Evolutionary conservation across 441 rosid species (phyloP).

Genomic region (Adansonia madagascariensis): DNA sequence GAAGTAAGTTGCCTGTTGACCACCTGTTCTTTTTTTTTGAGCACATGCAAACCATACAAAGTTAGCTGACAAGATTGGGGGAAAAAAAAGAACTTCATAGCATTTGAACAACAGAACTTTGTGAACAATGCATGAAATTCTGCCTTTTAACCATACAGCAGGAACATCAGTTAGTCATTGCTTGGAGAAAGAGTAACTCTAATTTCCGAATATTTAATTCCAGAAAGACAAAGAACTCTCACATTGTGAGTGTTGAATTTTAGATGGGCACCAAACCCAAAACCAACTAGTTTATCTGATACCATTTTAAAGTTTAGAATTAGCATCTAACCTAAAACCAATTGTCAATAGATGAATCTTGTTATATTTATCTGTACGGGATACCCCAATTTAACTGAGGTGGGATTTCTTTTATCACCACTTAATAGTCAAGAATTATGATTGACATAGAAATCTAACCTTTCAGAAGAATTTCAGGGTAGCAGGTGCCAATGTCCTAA

Average conservation of each 20-base stretch:
- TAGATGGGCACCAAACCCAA: not conserved
- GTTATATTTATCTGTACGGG: not conserved
- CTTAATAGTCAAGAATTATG: not conserved
- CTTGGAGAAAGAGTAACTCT: not conserved
- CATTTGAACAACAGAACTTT: not conserved
- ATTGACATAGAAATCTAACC: not conserved
- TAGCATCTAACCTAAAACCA: not conserved
- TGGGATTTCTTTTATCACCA: not conserved
- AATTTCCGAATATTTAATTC: not conserved
- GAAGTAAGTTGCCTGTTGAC: conserved; percentile 47
- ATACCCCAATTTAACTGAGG: not conserved
- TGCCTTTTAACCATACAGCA: not conserved
- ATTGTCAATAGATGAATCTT: not conserved
- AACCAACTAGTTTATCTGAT: not conserved
- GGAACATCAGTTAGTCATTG: not conserved
- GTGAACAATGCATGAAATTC: not conserved
- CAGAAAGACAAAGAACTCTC: not conserved
- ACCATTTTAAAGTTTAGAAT: not conserved
- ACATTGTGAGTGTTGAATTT: not conserved
- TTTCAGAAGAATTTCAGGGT: not conserved
- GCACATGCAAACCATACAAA: not conserved
- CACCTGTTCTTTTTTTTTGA: not conserved
- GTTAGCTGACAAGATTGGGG: not conserved
- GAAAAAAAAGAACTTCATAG: not conserved
- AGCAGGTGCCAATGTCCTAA: not conserved